phyloP scores from a whole-genome alignment of 441 rosid genomes.

The Macaranga tanarius region DNA sequence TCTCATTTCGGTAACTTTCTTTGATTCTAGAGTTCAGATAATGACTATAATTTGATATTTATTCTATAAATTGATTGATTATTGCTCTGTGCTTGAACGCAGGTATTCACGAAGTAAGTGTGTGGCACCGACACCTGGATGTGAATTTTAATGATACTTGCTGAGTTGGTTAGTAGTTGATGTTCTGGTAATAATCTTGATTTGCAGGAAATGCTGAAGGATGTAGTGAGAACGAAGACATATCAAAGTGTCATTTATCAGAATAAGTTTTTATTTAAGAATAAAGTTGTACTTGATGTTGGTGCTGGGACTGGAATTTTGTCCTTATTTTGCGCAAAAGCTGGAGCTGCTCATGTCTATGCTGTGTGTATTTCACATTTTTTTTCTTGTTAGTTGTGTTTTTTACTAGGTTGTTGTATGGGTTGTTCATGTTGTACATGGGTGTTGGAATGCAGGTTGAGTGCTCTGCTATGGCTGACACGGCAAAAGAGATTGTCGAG shows the following conservation, averaged over 20 bases:
- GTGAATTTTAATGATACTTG: background rate
- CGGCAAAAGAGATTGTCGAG: constrained; percentile 91
- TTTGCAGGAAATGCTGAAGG: constrained; percentile 97
- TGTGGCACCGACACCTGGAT: constrained; percentile 16
- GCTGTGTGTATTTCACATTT: constrained; percentile 50
- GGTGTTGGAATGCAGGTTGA: constrained; percentile 58
- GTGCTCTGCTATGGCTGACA: constrained; percentile 94
- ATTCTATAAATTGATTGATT: too few species aligned
- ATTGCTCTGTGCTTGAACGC: constrained; percentile 26
- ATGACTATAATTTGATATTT: too few species aligned
- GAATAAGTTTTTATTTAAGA: constrained; percentile 83
- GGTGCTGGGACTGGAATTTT: constrained; percentile 99
- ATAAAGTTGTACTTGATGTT: constrained; percentile 92
- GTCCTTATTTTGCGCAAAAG: constrained; percentile 96
- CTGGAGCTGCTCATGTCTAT: constrained; percentile 92
- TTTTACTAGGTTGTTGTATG: constrained; percentile 1
- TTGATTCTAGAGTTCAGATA: too few species aligned
- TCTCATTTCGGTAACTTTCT: constrained; percentile 72
- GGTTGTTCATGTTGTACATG: constrained; percentile 1
- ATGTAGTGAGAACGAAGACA: constrained; percentile 89
- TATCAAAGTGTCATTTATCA: constrained; percentile 91
- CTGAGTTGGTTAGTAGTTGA: background rate
- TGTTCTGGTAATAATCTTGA: constrained; percentile 6
- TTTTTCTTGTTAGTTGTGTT: background rate
- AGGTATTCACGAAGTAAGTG: constrained; percentile 99